Conservation (phyloP, 106 monocot species). For the Dendrobium nobile region DNA sequence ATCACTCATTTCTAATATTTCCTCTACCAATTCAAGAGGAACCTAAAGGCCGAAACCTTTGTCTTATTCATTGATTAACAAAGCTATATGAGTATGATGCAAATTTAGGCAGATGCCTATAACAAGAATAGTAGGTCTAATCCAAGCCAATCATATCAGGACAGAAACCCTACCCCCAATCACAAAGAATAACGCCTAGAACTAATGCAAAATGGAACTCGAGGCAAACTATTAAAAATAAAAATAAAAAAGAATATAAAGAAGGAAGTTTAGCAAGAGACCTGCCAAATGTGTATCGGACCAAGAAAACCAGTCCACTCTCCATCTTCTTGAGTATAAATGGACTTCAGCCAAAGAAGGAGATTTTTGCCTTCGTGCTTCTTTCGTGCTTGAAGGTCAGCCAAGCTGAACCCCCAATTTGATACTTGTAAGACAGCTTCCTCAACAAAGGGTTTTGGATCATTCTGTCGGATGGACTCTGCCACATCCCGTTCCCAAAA, state of each 20-base stretch:
- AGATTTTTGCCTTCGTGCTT: constrained; percentile 52
- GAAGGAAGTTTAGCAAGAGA: constrained; percentile 11
- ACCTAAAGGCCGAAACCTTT: not conserved
- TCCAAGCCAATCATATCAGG: not conserved
- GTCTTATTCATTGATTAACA: not conserved
- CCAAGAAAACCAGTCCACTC: constrained; percentile 87
- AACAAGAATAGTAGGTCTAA: not conserved
- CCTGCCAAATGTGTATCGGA: constrained; percentile 99
- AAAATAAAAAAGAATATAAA: not conserved
- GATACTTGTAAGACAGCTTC: constrained; percentile 89
- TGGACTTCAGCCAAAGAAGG: constrained; percentile 58
- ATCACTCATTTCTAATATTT: not conserved
- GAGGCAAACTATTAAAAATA: not conserved
- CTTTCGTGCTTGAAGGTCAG: constrained; percentile 80
- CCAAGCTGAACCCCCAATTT: constrained; percentile 84
- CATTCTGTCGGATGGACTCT: constrained; percentile 75
- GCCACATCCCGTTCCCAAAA: constrained; percentile 88
- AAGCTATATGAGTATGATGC: not conserved
- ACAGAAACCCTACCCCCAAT: not conserved
- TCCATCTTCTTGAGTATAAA: constrained; percentile 51
- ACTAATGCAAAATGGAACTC: not conserved
- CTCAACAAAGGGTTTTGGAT: constrained; percentile 75
- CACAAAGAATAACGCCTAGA: not conserved
- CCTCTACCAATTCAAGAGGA: not conserved
- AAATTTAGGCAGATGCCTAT: not conserved